These are phyloP conservation scores for Malus hybrid DNA, from an alignment of 331 rosid genomes.

Conservation along the genomic window DNA sequence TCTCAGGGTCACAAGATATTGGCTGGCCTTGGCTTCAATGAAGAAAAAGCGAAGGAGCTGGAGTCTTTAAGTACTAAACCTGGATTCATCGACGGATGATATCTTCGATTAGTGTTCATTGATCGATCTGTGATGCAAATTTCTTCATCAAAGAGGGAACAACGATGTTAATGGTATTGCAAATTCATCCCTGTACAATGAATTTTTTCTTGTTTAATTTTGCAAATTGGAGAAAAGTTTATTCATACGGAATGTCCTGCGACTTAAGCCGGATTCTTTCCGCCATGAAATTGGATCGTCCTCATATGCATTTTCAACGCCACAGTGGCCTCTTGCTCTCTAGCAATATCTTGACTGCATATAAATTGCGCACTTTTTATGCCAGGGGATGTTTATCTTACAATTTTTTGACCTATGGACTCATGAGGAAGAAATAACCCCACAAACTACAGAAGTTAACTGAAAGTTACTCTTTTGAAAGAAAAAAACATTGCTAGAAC, in stretches of 20 bases:
- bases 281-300: neutral
- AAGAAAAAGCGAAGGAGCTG: constrained; percentile 59
- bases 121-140: constrained; percentile 15
- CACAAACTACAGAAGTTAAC: neutral
- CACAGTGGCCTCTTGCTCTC: neutral
- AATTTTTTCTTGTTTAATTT: neutral
- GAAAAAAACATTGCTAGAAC: neutral
- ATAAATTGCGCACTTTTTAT: neutral
- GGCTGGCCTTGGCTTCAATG: constrained; percentile 48
- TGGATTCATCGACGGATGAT: constrained; percentile 38
- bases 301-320: neutral
- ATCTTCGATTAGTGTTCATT: constrained; percentile 1
- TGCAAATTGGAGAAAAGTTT: neutral
- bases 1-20: constrained; percentile 58
- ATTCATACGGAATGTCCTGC: neutral
- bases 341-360: neutral
- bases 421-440: neutral
- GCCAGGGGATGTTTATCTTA: neutral
- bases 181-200: neutral
- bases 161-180: neutral
- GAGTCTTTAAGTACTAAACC: constrained; percentile 42
- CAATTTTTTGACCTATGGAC: neutral
- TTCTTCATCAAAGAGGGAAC: constrained; percentile 18
- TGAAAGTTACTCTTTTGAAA: too few species aligned
- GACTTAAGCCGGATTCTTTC: neutral